Evolutionary conservation across 352 stramenopile species (phyloP).

Genomic region (Pythium sp.): DNA sequence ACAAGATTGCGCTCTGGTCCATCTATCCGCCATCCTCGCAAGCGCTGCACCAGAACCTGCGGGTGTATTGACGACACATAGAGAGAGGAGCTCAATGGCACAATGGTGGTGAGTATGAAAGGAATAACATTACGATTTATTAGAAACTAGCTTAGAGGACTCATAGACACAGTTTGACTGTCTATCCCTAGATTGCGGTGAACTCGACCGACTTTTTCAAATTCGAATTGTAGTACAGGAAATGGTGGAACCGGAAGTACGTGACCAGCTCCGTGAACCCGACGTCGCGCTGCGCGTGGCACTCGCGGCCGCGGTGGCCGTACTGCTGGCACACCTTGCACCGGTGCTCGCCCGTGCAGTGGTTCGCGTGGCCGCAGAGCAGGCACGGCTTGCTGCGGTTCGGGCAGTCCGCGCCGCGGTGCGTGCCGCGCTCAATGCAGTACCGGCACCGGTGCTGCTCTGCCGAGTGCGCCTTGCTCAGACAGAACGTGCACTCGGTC

Average conservation of each 20-base stretch:
- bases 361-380: conserved; percentile 69
- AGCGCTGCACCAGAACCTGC: conserved; percentile 23
- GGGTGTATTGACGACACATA: conserved; percentile 27
- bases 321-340: conserved; percentile 84
- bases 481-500: conserved; percentile 55
- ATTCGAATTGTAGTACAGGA: conserved; percentile 88
- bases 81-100: not conserved
- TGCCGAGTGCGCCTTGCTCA: conserved; percentile 54
- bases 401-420: conserved; percentile 66
- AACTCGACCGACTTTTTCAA: conserved; percentile 87
- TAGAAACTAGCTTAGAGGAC: not conserved
- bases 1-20: conserved; percentile 78
- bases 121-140: conserved; percentile 5
- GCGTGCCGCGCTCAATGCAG: conserved; percentile 76
- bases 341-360: conserved; percentile 78
- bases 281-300: conserved; percentile 77
- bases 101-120: not conserved
- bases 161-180: not conserved
- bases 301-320: conserved; percentile 79
- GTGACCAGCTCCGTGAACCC: conserved; percentile 76
- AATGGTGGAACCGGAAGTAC: conserved; percentile 87
- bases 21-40: conserved; percentile 48
- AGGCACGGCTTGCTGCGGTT: conserved; percentile 68
- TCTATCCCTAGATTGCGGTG: conserved; percentile 27
- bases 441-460: conserved; percentile 82